These are phyloP conservation scores for Amanita subjunquillea DNA, from an alignment of 768 basidiomycete species.

Conservation along the genomic window DNA sequence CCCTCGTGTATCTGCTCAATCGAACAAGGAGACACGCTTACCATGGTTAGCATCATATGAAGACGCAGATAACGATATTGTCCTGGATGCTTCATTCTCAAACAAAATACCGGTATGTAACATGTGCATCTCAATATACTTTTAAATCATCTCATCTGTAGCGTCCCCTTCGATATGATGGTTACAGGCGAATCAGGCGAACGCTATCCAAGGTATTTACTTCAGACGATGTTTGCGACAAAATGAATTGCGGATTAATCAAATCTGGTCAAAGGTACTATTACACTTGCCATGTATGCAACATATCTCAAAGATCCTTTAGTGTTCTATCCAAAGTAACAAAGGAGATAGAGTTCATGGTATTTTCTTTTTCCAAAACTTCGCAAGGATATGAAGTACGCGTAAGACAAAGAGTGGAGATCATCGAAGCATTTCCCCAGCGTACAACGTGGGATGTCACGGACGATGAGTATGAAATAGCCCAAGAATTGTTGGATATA, in stretches of 20 bases:
- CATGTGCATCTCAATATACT: neutral
- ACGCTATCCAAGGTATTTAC: constrained; percentile 1
- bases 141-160: neutral
- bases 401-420: constrained; percentile 18
- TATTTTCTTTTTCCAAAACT: constrained; percentile 40
- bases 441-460: constrained; percentile 14
- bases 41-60: neutral
- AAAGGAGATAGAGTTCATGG: constrained; percentile 35
- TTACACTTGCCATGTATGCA: neutral
- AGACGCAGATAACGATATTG: constrained; percentile 8
- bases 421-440: constrained; percentile 23
- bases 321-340: constrained; percentile 29
- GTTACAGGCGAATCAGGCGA: constrained; percentile 1
- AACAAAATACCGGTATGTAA: constrained; percentile 29
- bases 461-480: constrained; percentile 26
- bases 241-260: neutral
- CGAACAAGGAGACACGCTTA: neutral
- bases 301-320: constrained; percentile 11
- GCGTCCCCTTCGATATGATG: neutral
- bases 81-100: constrained; percentile 23
- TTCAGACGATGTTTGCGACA: neutral
- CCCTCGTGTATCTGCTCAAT: neutral
- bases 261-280: neutral
- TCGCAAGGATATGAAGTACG: constrained; percentile 36
- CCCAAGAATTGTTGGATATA: constrained; percentile 23